Percentiles rank a stretch among this genome's conserved stretches.
phyloP scores from a whole-genome alignment of 305 asterid species.

The Fraxinus velutina region DNA sequence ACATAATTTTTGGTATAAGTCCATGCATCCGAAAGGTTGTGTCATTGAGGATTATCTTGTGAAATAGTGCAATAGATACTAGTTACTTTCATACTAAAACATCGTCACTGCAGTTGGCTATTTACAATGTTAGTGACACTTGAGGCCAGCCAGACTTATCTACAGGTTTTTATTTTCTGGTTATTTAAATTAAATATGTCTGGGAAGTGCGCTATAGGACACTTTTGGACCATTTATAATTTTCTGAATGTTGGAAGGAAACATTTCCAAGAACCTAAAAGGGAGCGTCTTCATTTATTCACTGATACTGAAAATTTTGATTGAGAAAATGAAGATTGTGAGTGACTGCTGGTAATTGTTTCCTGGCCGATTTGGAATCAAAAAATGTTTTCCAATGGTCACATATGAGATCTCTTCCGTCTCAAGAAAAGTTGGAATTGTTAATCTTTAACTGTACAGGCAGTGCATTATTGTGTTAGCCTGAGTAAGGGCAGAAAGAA shows the following conservation, averaged over 20 bases:
- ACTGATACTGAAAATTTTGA: not conserved
- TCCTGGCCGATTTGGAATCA: not conserved
- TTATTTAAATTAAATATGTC: not conserved
- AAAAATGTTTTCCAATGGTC: not conserved
- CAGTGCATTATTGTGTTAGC: not conserved
- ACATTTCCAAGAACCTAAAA: not conserved
- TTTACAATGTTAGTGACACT: not conserved
- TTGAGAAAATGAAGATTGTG: not conserved
- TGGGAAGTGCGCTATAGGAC: not conserved
- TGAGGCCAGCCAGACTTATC: slow-evolving; percentile 1
- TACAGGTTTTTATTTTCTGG: not conserved
- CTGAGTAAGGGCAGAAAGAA: not conserved
- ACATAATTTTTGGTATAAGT: not conserved
- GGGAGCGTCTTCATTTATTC: slow-evolving; percentile 9
- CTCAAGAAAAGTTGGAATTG: not conserved
- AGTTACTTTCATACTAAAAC: not conserved
- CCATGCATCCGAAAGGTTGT: not conserved
- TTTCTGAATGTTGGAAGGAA: slow-evolving; percentile 1
- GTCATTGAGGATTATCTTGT: slow-evolving; percentile 11
- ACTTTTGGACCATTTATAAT: not conserved
- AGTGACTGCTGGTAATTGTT: slow-evolving; percentile 1
- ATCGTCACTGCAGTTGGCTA: not conserved
- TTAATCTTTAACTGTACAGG: not conserved
- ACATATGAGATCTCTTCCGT: not conserved
- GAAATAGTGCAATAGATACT: slow-evolving; percentile 7